These are phyloP conservation scores for Noccaea caerulescens DNA, from an alignment of 345 rosid genomes.

Conservation along the genomic window DNA sequence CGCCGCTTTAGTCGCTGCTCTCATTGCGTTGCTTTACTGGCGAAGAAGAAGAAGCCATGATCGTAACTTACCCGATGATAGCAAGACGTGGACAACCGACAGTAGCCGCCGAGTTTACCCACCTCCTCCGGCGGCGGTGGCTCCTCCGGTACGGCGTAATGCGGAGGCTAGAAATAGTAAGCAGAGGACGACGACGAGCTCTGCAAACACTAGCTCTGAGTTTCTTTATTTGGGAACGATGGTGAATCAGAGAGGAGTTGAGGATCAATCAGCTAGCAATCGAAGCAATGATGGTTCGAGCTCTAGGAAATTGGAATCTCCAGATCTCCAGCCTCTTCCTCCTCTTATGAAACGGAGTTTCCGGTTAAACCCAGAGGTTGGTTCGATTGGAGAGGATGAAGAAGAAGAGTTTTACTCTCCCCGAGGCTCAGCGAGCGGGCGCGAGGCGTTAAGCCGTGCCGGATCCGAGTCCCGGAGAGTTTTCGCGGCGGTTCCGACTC, in stretches of 20 bases:
- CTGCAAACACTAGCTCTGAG: slow-evolving; percentile 67
- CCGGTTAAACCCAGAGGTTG: slow-evolving; percentile 55
- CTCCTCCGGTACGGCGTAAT: slow-evolving; percentile 53
- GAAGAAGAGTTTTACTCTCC: slow-evolving; percentile 96
- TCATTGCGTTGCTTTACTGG: slow-evolving; percentile 51
- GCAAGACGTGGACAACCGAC: slow-evolving; percentile 52
- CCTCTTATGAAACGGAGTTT: slow-evolving; percentile 67
- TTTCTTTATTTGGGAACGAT: slow-evolving; percentile 84
- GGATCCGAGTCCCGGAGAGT: slow-evolving; percentile 79
- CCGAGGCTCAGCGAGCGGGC: slow-evolving; percentile 68
- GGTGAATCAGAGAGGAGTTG: slow-evolving; percentile 53
- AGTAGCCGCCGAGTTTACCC: slow-evolving; percentile 45
- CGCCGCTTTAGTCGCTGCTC: slow-evolving; percentile 49
- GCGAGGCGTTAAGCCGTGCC: slow-evolving; percentile 59
- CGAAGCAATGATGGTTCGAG: slow-evolving; percentile 46
- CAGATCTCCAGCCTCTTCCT: slow-evolving; percentile 94
- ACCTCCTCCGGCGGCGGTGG: slow-evolving; percentile 55
- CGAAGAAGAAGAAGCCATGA: slow-evolving; percentile 47
- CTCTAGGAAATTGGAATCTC: slow-evolving; percentile 75
- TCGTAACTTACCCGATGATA: slow-evolving; percentile 47
- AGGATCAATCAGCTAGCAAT: slow-evolving; percentile 44
- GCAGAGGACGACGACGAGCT: slow-evolving; percentile 49
- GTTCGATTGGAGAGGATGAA: slow-evolving; percentile 62
- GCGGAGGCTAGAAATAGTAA: slow-evolving; percentile 37
- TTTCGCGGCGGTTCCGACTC: slow-evolving; percentile 45